Evolutionary conservation across 2,329 filamentous ascomycete species (phyloP).

Genomic region (Corinectria fuckeliana): DNA sequence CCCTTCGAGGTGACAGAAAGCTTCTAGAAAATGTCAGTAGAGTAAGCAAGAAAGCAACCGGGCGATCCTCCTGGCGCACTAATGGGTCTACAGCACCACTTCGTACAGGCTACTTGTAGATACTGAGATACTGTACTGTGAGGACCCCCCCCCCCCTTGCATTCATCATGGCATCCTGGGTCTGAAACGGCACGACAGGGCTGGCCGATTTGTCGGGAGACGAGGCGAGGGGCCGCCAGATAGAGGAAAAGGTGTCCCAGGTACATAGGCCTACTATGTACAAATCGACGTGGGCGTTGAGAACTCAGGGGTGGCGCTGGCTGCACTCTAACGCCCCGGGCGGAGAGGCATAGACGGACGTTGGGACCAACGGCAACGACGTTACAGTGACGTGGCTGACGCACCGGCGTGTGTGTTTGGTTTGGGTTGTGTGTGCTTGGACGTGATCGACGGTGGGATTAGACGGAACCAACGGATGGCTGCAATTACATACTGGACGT

Average conservation of each 20-base stretch:
- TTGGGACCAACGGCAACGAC: not conserved
- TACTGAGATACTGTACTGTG: no score
- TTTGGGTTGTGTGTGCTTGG: not conserved
- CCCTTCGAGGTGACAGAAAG: not conserved
- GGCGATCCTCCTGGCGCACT: not conserved
- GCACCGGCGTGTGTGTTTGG: not conserved
- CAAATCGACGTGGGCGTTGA: not conserved
- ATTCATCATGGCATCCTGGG: not conserved
- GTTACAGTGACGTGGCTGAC: not conserved
- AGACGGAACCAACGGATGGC: not conserved
- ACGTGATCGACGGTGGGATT: not conserved
- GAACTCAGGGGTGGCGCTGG: not conserved
- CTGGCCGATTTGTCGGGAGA: constrained; percentile 17
- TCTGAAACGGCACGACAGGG: constrained; percentile 18
- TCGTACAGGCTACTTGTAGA: no score
- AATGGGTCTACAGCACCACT: no score
- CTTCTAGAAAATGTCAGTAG: not conserved
- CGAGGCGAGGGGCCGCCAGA: not conserved
- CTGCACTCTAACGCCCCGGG: no score
- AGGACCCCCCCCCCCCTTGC: no score
- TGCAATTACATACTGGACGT: no score
- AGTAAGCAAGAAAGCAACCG: not conserved
- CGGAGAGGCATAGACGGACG: no score
- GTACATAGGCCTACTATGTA: no score
- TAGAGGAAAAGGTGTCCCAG: not conserved